These are phyloP conservation scores for Capsella rubella DNA, from an alignment of 441 rosid species.

Conservation along the genomic window DNA sequence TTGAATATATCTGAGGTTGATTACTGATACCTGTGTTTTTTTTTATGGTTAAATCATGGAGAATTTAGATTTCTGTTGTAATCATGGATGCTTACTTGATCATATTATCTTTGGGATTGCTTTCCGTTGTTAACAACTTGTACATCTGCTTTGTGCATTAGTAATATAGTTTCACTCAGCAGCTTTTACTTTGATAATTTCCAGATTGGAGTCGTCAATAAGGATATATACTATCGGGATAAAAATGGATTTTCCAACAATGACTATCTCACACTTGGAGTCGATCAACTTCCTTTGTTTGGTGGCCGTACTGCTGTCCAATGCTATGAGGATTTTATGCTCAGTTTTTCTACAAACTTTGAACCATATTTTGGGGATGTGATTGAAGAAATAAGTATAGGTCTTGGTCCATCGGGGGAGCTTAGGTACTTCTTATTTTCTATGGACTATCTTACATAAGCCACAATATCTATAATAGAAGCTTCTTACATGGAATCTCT, in stretches of 20 bases:
- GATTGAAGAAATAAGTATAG: conserved; percentile 71
- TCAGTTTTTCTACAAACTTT: conserved; percentile 61
- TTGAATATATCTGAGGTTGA: neutral
- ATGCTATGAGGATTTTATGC: conserved; percentile 69
- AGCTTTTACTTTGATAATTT: conserved; percentile 18
- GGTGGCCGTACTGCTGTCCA: conserved; percentile 67
- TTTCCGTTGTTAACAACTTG: conserved; percentile 8
- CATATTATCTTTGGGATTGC: conserved; percentile 4
- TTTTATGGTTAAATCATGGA: conserved; percentile 10
- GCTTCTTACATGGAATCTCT: conserved; percentile 39
- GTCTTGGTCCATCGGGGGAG: conserved; percentile 81
- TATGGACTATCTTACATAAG: conserved; percentile 23
- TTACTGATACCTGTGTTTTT: neutral
- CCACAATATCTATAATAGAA: conserved; percentile 19
- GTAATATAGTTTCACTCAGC: conserved; percentile 18
- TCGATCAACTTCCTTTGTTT: conserved; percentile 64
- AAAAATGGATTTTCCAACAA: conserved; percentile 57
- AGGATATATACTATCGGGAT: conserved; percentile 67
- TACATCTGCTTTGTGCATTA: conserved; percentile 19
- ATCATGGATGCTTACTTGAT: conserved; percentile 15
- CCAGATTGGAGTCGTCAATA: conserved; percentile 64
- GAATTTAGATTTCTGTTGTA: neutral
- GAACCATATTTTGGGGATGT: conserved; percentile 57
- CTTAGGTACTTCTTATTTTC: conserved; percentile 58
- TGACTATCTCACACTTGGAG: conserved; percentile 77